Base-by-base conservation (phyloP, 352 stramenopile species). In the Globisporangium polare region DNA sequence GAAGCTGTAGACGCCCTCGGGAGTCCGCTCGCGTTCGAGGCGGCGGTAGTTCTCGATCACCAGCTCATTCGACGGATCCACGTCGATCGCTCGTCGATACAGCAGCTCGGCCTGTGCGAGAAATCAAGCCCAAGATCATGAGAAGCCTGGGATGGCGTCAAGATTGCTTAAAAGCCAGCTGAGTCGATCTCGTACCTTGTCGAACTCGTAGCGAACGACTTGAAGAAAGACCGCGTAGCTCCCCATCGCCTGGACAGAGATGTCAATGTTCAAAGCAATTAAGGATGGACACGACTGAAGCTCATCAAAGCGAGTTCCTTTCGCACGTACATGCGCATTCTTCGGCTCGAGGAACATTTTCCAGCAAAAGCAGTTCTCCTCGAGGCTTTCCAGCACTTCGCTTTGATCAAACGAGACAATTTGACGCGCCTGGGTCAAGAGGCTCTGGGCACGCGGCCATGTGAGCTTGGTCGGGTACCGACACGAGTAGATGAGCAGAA, bases 141-240 rank as follows among this genome's bases (percentile, higher is more conserved):
- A 29, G 63, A 22, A 39, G 15, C 15, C 37, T 22, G 39, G 2
- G 33, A 15, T 41, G 3, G 24, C 26, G 17, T 42, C 51, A 57
- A 29, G 31, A 9, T 18, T 43, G 18, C 29, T 12, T 17, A 15
- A 22, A 20, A 22, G 17, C 41, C 37, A n/a, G 29, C 29, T 17
- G 37, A 29, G 15, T 31, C n/a, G 10, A 54, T 5, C 15, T 9
- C 12, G 4, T 53, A 86, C 78, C 53, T 77, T 84, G 60, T 90
- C 79, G 20, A 92, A 60, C 2, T 91, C 83, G 18, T 73, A 66
- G 26, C 68, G 67, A 8, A 89, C 64, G 49, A 71, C 85, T 57
- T 94, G 79, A 29, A 77, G 50, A 42, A 80, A 92, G 5, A 83
- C 69, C 0, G 84, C 84, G 42, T 86, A 90, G 31, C 83, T 87